phyloP scores from a whole-genome alignment of 257 asterid species.

The Penstemon eatonii region DNA sequence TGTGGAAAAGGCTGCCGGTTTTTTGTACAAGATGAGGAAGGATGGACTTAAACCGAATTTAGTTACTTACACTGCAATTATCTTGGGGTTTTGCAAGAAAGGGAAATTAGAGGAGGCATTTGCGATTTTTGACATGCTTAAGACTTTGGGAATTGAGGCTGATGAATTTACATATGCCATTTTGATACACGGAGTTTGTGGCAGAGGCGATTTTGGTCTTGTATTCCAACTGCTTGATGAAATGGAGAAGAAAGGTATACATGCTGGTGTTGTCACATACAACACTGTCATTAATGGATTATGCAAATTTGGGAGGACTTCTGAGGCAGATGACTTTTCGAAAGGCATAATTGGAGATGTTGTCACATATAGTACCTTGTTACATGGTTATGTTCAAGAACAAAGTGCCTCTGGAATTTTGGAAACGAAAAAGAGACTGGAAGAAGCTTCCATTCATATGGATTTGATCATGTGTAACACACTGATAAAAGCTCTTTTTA shows the following conservation, averaged over 20 bases:
- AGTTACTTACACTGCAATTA: slow-evolving; percentile 67
- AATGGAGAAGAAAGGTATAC: slow-evolving; percentile 66
- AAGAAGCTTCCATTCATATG: slow-evolving; percentile 50
- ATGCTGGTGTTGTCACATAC: slow-evolving; percentile 63
- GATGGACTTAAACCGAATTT: slow-evolving; percentile 67
- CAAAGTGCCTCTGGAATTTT: slow-evolving; percentile 52
- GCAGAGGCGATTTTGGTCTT: slow-evolving; percentile 51
- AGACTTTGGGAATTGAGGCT: slow-evolving; percentile 49
- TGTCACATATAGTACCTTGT: slow-evolving; percentile 63
- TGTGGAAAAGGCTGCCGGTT: slow-evolving; percentile 81
- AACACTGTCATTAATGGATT: slow-evolving; percentile 78
- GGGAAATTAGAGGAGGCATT: slow-evolving; percentile 75
- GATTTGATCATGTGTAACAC: slow-evolving; percentile 69
- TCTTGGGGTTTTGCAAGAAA: slow-evolving; percentile 79
- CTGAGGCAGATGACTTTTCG: slow-evolving; percentile 68
- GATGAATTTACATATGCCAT: slow-evolving; percentile 78
- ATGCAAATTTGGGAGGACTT: slow-evolving; percentile 73
- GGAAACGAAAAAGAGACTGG: slow-evolving; percentile 53
- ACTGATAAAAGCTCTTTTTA: slow-evolving; percentile 66
- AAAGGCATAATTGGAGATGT: slow-evolving; percentile 60
- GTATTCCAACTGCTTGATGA: slow-evolving; percentile 63
- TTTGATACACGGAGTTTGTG: slow-evolving; percentile 71
- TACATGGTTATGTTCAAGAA: slow-evolving; percentile 72
- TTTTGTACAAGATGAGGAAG: slow-evolving; percentile 67
- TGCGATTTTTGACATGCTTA: slow-evolving; percentile 53